Base-by-base conservation (phyloP, 176 grass and related monocot genomes). In the Dendrocalamus sinicus region DNA sequence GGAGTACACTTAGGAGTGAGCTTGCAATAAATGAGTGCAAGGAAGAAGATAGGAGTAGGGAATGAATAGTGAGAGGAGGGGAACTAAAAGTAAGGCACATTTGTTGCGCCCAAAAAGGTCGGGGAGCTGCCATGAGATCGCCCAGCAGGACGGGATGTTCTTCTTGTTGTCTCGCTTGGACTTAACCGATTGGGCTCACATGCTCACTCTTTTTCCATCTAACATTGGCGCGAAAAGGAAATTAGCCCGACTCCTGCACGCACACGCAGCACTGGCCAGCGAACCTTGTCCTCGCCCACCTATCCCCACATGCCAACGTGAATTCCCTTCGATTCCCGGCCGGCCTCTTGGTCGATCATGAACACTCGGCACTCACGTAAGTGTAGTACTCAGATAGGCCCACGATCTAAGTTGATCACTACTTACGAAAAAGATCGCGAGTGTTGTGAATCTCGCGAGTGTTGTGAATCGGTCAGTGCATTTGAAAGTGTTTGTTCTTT, bases 91-190 rank as follows among this genome's bases (percentile, higher is more conserved):
- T 2, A 20, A 75, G 72, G 9, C 4, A 5, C 4, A 26, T 75
- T 65, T 24, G 17, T 64, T 83, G 44, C 43, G 19, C 44, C 40
- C 12, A 84, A 75, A 75, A 75, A n/a, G 73, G 73, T 19, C 9
- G 9, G 70, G 72, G 26, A 17, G 35, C 47, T 75, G 73, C 72
- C 23, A 63, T 23, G 58, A 45, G 76, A 63, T 60, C 11, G 20
- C 35, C 54, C 28, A 60, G 76, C 12, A 77, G 76, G 58, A 40
- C 28, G 47, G 32, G 47, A 55, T 69, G 64, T 70, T 81, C 78
- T 78, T 45, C 35, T 70, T 19, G n/a, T 30, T 78, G 41, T 86
- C 53, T 86, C 26, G 54, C 8, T 86, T 80, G 84, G 75, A 72
- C 76, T 57, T 16, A 14, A 40, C 75, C 66, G 39, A 53, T 70